Base-by-base conservation (phyloP, 2,329 filamentous ascomycete species). In the Endothia cerciana region DNA sequence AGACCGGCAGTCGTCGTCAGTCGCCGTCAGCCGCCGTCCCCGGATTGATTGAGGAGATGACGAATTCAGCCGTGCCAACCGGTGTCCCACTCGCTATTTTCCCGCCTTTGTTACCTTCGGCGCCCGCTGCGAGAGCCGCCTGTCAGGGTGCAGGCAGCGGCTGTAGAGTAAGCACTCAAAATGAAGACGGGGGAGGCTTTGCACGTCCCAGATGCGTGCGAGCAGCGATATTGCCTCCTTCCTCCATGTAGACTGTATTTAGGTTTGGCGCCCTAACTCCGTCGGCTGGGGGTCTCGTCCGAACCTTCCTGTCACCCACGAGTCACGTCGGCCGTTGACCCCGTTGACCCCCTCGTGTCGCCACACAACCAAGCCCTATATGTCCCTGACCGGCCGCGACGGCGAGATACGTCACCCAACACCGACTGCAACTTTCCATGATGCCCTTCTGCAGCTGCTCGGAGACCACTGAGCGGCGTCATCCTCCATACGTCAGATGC, bases 41-140 rank as follows among this genome's bases (percentile, higher is more conserved):
- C 55, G 22, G 17, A 58, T 58, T 58, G 55, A 41, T 58, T 58
- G 13, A 41, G 47, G 55, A 22, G n/a, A 58, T 36, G 33, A 41
- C 33, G n/a, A n/a, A 58, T 25, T 25, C 47, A 51, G 47, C 47
- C 47, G 25, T 51, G 47, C 15, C 22, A 22, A n/a, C 28, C 33
- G 33, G 22, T 22, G n/a, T 51, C 10, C 17, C 17, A 51, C 10
- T 51, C 10, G 7, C n/a, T 51, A 51, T 11, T 22, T 51, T 47
- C 7, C 10, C 4, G n/a, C 47, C 11, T 10, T 8, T 51, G 41
- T 41, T 15, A 10, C 15, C 25, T 25, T 41, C n/a, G 13, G 13
- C 36, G 13, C 7, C 33, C n/a, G 33, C 19, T 22, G 55, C 55
- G 33, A 40, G 55, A 15, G 33, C 36, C 33, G 22, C 36, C 13